These are phyloP conservation scores for Saccharomyces kudriavzevii DNA, from an alignment of 805 yeast species.

Conservation along the genomic window DNA sequence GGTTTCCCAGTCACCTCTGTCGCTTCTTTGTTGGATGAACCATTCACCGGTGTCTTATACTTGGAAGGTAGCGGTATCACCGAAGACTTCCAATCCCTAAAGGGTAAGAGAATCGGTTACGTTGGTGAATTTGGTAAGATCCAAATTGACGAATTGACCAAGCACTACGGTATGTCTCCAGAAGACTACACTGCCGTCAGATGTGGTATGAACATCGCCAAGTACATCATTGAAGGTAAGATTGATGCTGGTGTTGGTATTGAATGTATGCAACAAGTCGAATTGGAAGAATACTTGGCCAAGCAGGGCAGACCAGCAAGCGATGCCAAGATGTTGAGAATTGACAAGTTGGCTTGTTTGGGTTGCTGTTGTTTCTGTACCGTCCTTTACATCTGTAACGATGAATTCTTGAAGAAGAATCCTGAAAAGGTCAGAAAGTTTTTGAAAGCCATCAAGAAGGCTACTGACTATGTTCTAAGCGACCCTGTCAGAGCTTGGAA, in stretches of 20 bases:
- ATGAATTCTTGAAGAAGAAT: slow-evolving; percentile 38
- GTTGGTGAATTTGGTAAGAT: slow-evolving; percentile 56
- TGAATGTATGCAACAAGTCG: slow-evolving; percentile 53
- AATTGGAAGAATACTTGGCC: slow-evolving; percentile 43
- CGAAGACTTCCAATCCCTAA: slow-evolving; percentile 42
- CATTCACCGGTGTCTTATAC: slow-evolving; percentile 49
- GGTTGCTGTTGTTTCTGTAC: slow-evolving; percentile 57
- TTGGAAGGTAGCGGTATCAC: slow-evolving; percentile 45
- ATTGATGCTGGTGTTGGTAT: slow-evolving; percentile 54
- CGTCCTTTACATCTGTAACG: slow-evolving; percentile 46
- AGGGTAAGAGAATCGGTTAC: slow-evolving; percentile 47
- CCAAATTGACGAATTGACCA: slow-evolving; percentile 48
- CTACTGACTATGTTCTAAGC: slow-evolving; percentile 41
- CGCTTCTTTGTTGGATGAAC: slow-evolving; percentile 48
- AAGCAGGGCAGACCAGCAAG: slow-evolving; percentile 35
- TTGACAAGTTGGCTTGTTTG: slow-evolving; percentile 46
- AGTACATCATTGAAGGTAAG: slow-evolving; percentile 45
- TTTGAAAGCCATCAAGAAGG: slow-evolving; percentile 42
- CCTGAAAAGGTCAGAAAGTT: slow-evolving; percentile 40
- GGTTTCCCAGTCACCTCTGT: slow-evolving; percentile 50
- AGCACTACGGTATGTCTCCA: slow-evolving; percentile 49
- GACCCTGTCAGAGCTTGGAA: slow-evolving; percentile 41
- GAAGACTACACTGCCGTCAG: slow-evolving; percentile 49
- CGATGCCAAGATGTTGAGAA: slow-evolving; percentile 49
- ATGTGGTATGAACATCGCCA: slow-evolving; percentile 55